These are phyloP conservation scores for Penicillium herquei DNA, from an alignment of 495 filamentous ascomycete species.

Conservation along the genomic window DNA sequence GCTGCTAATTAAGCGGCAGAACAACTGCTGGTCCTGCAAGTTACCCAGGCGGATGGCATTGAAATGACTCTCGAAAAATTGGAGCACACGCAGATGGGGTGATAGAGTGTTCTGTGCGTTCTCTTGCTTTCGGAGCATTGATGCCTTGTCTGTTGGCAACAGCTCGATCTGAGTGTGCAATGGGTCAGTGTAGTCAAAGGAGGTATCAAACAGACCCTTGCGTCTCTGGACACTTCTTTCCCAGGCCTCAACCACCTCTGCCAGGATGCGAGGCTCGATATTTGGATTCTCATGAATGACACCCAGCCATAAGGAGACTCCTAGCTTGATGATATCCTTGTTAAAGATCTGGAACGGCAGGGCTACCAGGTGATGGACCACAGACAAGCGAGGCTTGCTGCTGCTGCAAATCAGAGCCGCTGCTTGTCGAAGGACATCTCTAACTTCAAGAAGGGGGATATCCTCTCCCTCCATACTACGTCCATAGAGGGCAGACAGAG, in stretches of 20 bases:
- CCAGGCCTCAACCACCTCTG: conserved; percentile 84
- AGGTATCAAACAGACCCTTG: conserved; percentile 76
- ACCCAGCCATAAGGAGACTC: conserved; percentile 92
- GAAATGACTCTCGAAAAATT: conserved; percentile 91
- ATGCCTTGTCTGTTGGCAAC: conserved; percentile 79
- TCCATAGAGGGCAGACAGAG: conserved; percentile 57
- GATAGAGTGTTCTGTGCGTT: conserved; percentile 73
- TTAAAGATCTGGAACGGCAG: conserved; percentile 92
- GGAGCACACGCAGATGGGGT: conserved; percentile 81
- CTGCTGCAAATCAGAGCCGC: conserved; percentile 80
- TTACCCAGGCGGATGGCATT: conserved; percentile 82
- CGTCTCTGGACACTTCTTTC: conserved; percentile 71
- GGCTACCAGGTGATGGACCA: conserved; percentile 80
- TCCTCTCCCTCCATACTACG: conserved; percentile 62
- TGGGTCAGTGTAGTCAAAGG: conserved; percentile 72
- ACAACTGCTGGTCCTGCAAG: conserved; percentile 73
- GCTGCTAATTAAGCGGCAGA: conserved; percentile 71
- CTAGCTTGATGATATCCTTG: conserved; percentile 91
- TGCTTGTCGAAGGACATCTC: conserved; percentile 76
- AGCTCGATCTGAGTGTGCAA: conserved; percentile 91
- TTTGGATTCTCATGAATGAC: conserved; percentile 94
- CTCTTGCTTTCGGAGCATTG: conserved; percentile 72
- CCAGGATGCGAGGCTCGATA: conserved; percentile 78
- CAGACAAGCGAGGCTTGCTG: conserved; percentile 66
- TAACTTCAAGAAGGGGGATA: conserved; percentile 71